A percentile compares a stretch with the other conserved stretches of the same genome.
phyloP scores from a whole-genome alignment of 768 basidiomycete species.

The Calocera viscosa region DNA sequence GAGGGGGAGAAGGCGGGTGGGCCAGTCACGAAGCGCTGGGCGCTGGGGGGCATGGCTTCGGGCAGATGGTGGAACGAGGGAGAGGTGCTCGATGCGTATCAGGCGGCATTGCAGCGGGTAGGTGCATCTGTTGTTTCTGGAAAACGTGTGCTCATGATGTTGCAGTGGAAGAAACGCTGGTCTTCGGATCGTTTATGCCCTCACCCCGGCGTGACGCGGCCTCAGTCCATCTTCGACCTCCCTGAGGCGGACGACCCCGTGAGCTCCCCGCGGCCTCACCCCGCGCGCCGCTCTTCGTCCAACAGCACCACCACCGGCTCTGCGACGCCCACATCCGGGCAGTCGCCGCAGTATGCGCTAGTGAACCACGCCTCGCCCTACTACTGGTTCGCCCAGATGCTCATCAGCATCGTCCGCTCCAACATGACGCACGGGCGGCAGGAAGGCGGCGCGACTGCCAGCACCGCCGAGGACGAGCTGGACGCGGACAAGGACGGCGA shows the following conservation, averaged over 20 bases:
- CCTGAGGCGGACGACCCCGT: conserved; percentile 7
- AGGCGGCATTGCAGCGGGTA: conserved; percentile 22
- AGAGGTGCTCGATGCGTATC: conserved; percentile 23
- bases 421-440: conserved; percentile 12
- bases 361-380: conserved; percentile 27
- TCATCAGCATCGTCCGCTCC: conserved; percentile 25
- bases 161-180: conserved; percentile 31
- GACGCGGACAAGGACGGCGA: background rate
- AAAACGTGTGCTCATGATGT: conserved; percentile 2
- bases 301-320: background rate
- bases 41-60: conserved; percentile 9
- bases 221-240: background rate
- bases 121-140: conserved; percentile 3
- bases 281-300: background rate
- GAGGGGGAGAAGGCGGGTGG: conserved; percentile 23
- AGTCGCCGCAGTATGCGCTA: conserved; percentile 8
- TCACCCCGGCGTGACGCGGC: conserved; percentile 12
- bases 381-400: conserved; percentile 30
- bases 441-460: conserved; percentile 10
- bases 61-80: conserved; percentile 19
- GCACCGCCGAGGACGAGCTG: background rate
- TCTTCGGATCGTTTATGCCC: conserved; percentile 28
- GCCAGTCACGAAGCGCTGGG: conserved; percentile 15
- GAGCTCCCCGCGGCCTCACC: background rate
- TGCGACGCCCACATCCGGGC: background rate